Evolutionary conservation across 2,329 filamentous ascomycete species (phyloP).

Genomic region (Neurospora sp.): DNA sequence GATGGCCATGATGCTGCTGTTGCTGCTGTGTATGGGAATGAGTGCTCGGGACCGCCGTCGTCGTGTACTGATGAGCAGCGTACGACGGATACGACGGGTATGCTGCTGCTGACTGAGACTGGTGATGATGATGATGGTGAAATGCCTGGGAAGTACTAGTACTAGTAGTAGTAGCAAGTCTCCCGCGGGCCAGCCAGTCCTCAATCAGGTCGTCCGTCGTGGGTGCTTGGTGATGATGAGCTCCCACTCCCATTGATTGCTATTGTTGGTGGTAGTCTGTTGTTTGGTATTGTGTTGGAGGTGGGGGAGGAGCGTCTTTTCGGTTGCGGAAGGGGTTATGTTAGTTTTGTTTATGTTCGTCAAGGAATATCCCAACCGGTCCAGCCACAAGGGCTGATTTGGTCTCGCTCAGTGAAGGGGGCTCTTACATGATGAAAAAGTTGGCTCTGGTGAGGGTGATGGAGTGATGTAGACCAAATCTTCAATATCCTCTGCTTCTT

Average conservation of each 20-base stretch:
- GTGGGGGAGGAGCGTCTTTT: neutral
- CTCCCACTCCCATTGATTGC: neutral
- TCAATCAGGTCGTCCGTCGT: neutral
- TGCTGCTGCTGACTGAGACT: neutral
- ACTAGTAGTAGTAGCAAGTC: neutral
- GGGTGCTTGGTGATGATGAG: neutral
- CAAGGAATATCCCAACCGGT: too few relatives aligned
- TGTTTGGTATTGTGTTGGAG: neutral
- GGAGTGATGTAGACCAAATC: conserved; percentile 6
- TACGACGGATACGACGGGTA: neutral
- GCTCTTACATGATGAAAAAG: neutral
- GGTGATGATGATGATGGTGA: neutral
- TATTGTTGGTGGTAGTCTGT: neutral
- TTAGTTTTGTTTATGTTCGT: neutral
- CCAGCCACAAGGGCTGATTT: too few relatives aligned
- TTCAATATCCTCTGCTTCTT: conserved; percentile 2
- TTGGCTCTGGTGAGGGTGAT: conserved; percentile 1
- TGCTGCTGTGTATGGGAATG: neutral
- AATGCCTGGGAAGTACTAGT: neutral
- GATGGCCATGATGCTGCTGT: neutral
- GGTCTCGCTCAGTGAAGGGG: neutral
- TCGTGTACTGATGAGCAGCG: neutral
- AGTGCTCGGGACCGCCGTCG: neutral
- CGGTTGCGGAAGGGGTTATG: too few relatives aligned
- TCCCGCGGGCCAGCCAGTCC: neutral